Conservation (phyloP, 257 asterid species). For the Misopates orontium region DNA sequence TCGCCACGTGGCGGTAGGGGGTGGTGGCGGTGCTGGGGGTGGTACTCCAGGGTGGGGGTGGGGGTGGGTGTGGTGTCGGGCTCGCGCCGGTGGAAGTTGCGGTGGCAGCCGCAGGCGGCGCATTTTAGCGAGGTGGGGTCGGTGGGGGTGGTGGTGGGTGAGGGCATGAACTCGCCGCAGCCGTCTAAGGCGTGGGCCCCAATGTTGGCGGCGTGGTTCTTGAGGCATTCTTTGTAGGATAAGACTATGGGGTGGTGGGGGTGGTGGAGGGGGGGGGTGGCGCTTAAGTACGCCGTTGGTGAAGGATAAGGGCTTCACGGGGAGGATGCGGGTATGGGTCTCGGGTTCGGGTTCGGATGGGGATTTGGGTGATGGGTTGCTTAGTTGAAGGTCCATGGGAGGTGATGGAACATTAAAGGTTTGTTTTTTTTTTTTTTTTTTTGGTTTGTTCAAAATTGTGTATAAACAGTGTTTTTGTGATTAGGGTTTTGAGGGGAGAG, state of each 20-base stretch:
- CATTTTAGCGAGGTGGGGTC: slow-evolving; percentile 92
- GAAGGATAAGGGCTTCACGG: slow-evolving; percentile 45
- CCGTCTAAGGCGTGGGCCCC: slow-evolving; percentile 98
- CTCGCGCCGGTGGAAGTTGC: slow-evolving; percentile 97
- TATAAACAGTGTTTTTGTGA: too few species aligned
- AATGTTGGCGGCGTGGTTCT: slow-evolving; percentile 84
- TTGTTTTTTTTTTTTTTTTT: neutral
- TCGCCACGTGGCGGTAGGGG: slow-evolving; percentile 43
- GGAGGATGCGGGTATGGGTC: slow-evolving; percentile 75
- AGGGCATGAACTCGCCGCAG: slow-evolving; percentile 95
- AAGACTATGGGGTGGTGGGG: slow-evolving; percentile 59
- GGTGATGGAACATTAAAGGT: slow-evolving; percentile 38
- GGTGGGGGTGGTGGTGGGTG: slow-evolving; percentile 54
- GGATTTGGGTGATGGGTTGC: slow-evolving; percentile 45
- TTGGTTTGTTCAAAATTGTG: slow-evolving; percentile 25
- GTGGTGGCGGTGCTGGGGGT: slow-evolving; percentile 28
- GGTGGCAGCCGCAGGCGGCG: slow-evolving; percentile 99
- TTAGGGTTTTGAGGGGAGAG: slow-evolving; percentile 29
- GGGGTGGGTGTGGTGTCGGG: slow-evolving; percentile 48
- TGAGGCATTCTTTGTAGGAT: slow-evolving; percentile 82
- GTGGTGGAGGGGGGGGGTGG: slow-evolving; percentile 59
- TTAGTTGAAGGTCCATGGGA: slow-evolving; percentile 55
- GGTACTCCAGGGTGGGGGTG: slow-evolving; percentile 30
- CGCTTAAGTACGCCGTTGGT: slow-evolving; percentile 86
- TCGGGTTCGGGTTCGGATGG: slow-evolving; percentile 74